Evolutionary conservation across 1,284 basidiomycete genomes (phyloP).

Genomic region (Chalciporus piperatoides): DNA sequence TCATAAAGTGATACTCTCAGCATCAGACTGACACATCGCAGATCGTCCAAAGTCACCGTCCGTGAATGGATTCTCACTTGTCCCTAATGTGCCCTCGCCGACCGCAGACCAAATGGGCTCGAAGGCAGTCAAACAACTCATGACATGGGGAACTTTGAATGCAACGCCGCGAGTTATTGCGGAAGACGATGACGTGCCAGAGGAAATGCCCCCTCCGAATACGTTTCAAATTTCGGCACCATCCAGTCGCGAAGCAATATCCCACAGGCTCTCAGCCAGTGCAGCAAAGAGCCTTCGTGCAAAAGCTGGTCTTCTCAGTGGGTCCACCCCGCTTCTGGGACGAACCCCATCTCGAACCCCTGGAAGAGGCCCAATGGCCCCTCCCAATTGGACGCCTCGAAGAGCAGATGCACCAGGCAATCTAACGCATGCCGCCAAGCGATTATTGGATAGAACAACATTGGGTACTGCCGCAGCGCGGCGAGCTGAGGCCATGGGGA

Average conservation of each 20-base stretch:
- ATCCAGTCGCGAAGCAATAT: conserved; percentile 71
- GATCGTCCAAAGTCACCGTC: conserved; percentile 59
- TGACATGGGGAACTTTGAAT: conserved; percentile 90
- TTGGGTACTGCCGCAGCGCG: conserved; percentile 57
- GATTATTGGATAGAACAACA: conserved; percentile 69
- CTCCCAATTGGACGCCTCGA: conserved; percentile 66
- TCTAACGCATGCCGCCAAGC: conserved; percentile 77
- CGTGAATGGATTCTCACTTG: conserved; percentile 61
- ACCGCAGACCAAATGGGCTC: conserved; percentile 77
- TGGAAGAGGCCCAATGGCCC: conserved; percentile 52
- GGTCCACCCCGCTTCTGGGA: conserved; percentile 37
- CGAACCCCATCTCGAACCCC: conserved; percentile 33
- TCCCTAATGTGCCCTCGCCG: conserved; percentile 84
- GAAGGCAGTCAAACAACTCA: conserved; percentile 75
- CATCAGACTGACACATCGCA: conserved; percentile 26
- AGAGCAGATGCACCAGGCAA: conserved; percentile 62
- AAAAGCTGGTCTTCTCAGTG: conserved; percentile 60
- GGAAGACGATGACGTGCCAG: conserved; percentile 53
- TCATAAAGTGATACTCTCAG: not conserved
- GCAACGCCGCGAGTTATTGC: conserved; percentile 84
- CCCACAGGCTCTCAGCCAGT: conserved; percentile 70
- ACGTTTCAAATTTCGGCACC: conserved; percentile 72
- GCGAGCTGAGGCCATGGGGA: conserved; percentile 68
- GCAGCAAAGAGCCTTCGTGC: conserved; percentile 66
- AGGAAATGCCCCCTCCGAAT: conserved; percentile 45